Percentiles rank a stretch among this genome's conserved stretches.
Evolutionary conservation across 2,329 filamentous ascomycete species (phyloP).

Genomic region (Fusarium heterosporum): DNA sequence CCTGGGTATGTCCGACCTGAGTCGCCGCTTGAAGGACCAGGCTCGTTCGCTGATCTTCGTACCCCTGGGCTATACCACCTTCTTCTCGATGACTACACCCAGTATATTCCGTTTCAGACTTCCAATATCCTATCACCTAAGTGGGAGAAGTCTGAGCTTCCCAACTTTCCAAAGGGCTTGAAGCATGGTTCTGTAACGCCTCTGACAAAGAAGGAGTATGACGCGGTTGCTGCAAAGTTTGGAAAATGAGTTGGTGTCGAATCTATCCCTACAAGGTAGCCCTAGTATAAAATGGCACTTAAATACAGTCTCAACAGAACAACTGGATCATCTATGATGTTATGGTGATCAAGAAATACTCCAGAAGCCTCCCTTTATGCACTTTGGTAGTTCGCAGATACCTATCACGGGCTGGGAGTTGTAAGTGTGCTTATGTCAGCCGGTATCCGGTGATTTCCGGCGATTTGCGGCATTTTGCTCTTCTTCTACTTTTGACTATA

Average conservation of each 20-base stretch:
- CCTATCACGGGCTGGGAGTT: too few species aligned
- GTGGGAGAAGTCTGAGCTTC: conserved; percentile 51
- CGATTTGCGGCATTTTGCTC: conserved; percentile 23
- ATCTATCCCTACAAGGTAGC: neutral
- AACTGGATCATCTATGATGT: too few species aligned
- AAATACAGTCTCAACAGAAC: neutral
- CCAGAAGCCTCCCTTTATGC: too few species aligned
- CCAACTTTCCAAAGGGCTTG: conserved; percentile 56
- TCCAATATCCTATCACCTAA: conserved; percentile 50
- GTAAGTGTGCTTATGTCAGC: conserved; percentile 12
- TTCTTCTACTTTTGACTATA: neutral
- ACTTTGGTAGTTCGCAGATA: neutral
- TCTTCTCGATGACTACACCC: conserved; percentile 58
- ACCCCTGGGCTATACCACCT: conserved; percentile 54
- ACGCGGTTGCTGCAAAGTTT: conserved; percentile 47
- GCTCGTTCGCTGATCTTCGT: conserved; percentile 53
- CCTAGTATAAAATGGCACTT: neutral
- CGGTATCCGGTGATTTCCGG: conserved; percentile 9
- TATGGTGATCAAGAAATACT: too few species aligned
- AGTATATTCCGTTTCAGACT: conserved; percentile 60
- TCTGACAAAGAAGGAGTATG: conserved; percentile 56
- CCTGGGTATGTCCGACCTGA: conserved; percentile 51
- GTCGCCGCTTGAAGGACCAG: conserved; percentile 53
- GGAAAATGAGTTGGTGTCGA: neutral
- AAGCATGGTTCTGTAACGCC: conserved; percentile 63